Conservation (phyloP, 176 grass and related monocot species). For the Juncus effusus region DNA sequence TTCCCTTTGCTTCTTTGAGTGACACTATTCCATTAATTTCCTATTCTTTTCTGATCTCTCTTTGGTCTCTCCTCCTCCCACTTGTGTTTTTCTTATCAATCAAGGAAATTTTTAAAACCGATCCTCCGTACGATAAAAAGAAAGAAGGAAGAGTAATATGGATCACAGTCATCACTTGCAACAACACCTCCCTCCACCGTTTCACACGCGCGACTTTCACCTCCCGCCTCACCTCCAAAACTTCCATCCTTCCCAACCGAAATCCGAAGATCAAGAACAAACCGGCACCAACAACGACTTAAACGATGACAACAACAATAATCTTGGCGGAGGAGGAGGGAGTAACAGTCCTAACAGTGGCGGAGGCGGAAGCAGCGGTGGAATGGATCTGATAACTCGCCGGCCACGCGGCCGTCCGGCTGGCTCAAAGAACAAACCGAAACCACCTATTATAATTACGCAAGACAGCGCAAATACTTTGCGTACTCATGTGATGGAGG, state of each 20-base stretch:
- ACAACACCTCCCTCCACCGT: slow-evolving; percentile 83
- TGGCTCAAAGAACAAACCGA: slow-evolving; percentile 79
- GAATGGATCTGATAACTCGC: slow-evolving; percentile 35
- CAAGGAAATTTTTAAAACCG: slow-evolving; percentile 26
- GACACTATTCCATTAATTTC: slow-evolving; percentile 48
- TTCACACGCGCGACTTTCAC: slow-evolving; percentile 83
- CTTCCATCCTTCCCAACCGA: slow-evolving; percentile 38
- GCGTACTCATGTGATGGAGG: slow-evolving; percentile 80
- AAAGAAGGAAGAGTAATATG: slow-evolving; percentile 37
- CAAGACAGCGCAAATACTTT: slow-evolving; percentile 76
- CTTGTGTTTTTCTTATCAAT: slow-evolving; percentile 18
- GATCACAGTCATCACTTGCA: slow-evolving; percentile 53
- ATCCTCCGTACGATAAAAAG: slow-evolving; percentile 39
- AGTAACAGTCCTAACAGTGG: slow-evolving; percentile 31
- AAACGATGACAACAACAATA: slow-evolving; percentile 36
- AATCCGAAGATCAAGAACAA: slow-evolving; percentile 57
- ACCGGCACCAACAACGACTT: slow-evolving; percentile 43
- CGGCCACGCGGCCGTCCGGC: slow-evolving; percentile 55
- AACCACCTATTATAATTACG: slow-evolving; percentile 83
- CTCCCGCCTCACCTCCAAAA: slow-evolving; percentile 57
- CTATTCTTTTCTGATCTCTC: slow-evolving; percentile 37
- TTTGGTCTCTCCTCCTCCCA: slow-evolving; percentile 31
- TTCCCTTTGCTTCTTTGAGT: slow-evolving; percentile 31
- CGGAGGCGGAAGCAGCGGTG: slow-evolving; percentile 32
- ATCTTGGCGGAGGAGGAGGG: slow-evolving; percentile 27